These are phyloP conservation scores for Hyaloscypha hepaticicola DNA, from an alignment of 495 filamentous ascomycete species.

Conservation along the genomic window DNA sequence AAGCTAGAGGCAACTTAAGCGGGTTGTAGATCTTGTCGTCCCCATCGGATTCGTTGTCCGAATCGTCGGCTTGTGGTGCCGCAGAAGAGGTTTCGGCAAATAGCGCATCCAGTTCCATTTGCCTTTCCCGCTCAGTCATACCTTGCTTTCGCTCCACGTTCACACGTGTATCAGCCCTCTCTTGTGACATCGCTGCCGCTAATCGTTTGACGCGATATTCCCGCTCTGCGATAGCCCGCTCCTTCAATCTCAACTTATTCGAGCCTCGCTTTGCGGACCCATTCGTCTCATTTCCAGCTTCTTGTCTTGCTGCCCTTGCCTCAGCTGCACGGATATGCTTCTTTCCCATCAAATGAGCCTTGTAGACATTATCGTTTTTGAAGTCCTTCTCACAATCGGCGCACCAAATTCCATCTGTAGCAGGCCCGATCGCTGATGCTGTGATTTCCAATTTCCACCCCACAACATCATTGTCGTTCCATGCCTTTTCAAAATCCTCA, in stretches of 20 bases:
- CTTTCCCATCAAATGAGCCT: conserved; percentile 81
- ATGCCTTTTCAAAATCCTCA: conserved; percentile 77
- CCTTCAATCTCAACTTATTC: conserved; percentile 65
- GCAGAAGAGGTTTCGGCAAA: conserved; percentile 58
- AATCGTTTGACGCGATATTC: conserved; percentile 81
- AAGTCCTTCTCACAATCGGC: conserved; percentile 90
- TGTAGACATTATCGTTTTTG: conserved; percentile 93
- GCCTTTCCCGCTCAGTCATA: conserved; percentile 93
- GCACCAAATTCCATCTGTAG: conserved; percentile 78
- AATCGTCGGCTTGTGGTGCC: conserved; percentile 34
- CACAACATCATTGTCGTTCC: conserved; percentile 72
- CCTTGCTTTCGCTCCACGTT: conserved; percentile 94
- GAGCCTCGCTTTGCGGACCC: conserved; percentile 29
- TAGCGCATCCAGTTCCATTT: conserved; percentile 86
- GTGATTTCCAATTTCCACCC: conserved; percentile 70
- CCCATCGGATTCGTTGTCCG: conserved; percentile 57
- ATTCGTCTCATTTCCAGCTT: conserved; percentile 27
- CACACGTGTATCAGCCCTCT: conserved; percentile 79
- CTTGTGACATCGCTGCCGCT: conserved; percentile 69
- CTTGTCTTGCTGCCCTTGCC: conserved; percentile 42
- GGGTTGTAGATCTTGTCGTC: conserved; percentile 95
- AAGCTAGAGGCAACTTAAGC: conserved; percentile 89
- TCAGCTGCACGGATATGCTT: conserved; percentile 86
- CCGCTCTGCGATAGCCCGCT: conserved; percentile 85
- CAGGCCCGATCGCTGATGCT: conserved; percentile 42